phyloP scores from a whole-genome alignment of 176 grass and related monocot genomes.

The Oropetium thomaeum region DNA sequence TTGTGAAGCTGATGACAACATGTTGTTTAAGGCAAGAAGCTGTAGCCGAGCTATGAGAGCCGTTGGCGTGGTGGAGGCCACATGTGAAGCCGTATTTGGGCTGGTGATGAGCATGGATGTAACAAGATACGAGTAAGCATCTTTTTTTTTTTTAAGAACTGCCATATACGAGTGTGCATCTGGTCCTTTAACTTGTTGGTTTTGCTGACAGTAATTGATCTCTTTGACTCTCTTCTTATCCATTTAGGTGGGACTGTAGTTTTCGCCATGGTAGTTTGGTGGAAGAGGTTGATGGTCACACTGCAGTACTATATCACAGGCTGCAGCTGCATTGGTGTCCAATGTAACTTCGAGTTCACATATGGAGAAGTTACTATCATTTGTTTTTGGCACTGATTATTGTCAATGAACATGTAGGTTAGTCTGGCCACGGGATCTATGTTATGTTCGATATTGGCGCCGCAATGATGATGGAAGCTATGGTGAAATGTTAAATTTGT shows the following conservation, averaged over 20 bases:
- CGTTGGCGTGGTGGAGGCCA: constrained; percentile 91
- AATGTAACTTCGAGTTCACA: constrained; percentile 51
- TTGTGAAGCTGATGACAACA: not conserved
- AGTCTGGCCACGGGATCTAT: constrained; percentile 94
- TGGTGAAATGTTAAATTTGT: constrained; percentile 44
- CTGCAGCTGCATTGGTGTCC: constrained; percentile 86
- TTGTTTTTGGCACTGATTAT: not conserved
- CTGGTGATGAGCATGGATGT: constrained; percentile 96
- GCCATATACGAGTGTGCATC: constrained; percentile 64
- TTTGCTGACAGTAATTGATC: not conserved
- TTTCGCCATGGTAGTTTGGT: constrained; percentile 91
- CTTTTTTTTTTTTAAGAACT: not conserved
- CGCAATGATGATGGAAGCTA: constrained; percentile 98
- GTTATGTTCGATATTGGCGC: constrained; percentile 94
- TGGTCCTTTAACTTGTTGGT: not conserved
- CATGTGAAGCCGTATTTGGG: constrained; percentile 87
- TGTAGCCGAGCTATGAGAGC: constrained; percentile 88
- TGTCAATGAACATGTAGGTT: constrained; percentile 46
- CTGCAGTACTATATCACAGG: constrained; percentile 73
- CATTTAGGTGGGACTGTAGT: constrained; percentile 92
- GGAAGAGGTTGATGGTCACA: constrained; percentile 98
- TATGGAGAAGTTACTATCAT: not conserved
- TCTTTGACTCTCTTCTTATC: constrained; percentile 25
- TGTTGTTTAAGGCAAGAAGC: constrained; percentile 68
- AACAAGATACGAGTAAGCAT: constrained; percentile 79